Percentiles rank a stretch among this genome's conserved stretches.
Conservation (phyloP, 495 filamentous ascomycete genomes). For the Aspergillus diversus region DNA sequence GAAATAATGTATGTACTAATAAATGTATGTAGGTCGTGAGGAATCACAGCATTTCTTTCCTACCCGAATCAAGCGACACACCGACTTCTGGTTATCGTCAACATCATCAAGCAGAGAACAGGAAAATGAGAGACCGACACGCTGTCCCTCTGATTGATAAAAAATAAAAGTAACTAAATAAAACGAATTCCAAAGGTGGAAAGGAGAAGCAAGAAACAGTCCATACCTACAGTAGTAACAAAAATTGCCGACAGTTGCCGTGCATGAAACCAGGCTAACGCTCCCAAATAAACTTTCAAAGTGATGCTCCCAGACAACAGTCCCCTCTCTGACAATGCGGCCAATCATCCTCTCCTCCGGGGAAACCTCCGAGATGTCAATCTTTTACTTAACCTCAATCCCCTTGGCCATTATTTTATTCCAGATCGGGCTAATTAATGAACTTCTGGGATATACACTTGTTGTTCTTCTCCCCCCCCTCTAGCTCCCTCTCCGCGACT, state of each 20-base stretch:
- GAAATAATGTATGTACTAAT: background rate
- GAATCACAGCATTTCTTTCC: constrained; percentile 1
- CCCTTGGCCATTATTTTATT: too few species aligned
- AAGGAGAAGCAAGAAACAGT: too few species aligned
- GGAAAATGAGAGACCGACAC: constrained; percentile 2
- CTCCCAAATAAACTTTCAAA: constrained; percentile 13
- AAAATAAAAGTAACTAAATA: background rate
- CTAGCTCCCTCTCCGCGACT: background rate
- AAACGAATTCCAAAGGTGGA: too few species aligned
- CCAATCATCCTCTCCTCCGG: constrained; percentile 10
- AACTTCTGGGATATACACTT: too few species aligned
- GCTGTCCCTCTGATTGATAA: constrained; percentile 3
- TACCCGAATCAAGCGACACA: constrained; percentile 4
- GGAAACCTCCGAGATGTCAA: constrained; percentile 7
- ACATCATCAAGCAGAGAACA: background rate
- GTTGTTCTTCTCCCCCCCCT: background rate
- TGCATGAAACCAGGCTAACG: constrained; percentile 1
- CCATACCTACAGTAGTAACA: background rate
- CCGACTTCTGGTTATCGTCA: background rate
- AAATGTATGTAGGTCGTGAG: constrained; percentile 1
- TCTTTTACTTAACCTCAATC: too few species aligned
- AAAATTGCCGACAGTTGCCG: constrained; percentile 3
- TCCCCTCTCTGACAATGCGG: constrained; percentile 4
- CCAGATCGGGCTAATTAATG: background rate
- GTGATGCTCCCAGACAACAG: constrained; percentile 18